Evolutionary conservation across 768 basidiomycete genomes (phyloP).

Genomic region (Pisolithus tinctorius): DNA sequence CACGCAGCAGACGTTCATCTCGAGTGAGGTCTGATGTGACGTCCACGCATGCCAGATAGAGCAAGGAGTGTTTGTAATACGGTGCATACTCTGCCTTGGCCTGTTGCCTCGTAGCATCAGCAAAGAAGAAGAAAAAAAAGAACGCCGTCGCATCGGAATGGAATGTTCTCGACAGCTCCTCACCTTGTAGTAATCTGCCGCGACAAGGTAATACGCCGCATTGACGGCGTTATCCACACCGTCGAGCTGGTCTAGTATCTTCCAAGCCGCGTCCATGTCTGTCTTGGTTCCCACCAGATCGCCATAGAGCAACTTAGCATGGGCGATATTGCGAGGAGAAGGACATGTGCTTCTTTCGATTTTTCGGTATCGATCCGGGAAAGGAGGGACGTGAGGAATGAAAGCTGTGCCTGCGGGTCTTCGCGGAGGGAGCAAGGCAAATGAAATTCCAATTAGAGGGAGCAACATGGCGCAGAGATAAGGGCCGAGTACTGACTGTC

Average conservation of each 20-base stretch:
- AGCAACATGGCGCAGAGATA: constrained; percentile 3
- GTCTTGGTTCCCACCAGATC: constrained; percentile 84
- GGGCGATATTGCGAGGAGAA: constrained; percentile 85
- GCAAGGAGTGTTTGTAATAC: constrained; percentile 90
- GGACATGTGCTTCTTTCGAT: constrained; percentile 73
- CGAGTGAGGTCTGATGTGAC: constrained; percentile 66
- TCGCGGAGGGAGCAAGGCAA: constrained; percentile 1
- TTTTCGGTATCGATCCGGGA: constrained; percentile 56
- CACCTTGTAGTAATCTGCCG: constrained; percentile 94
- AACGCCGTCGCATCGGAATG: constrained; percentile 7
- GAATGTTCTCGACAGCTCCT: constrained; percentile 6
- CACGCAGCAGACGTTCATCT: constrained; percentile 75
- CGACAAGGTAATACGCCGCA: constrained; percentile 89
- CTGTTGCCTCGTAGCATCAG: constrained; percentile 30
- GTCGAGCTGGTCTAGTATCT: constrained; percentile 71
- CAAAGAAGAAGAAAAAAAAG: not conserved
- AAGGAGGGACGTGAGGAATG: constrained; percentile 78
- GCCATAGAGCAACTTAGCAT: constrained; percentile 84
- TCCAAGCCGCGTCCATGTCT: constrained; percentile 83
- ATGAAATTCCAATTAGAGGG: constrained; percentile 11
- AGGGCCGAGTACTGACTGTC: constrained; percentile 52
- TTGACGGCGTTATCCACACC: constrained; percentile 72
- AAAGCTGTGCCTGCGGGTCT: constrained; percentile 79
- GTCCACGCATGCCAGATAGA: constrained; percentile 95
- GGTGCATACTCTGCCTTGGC: constrained; percentile 93